phyloP scores from a whole-genome alignment of 371 early-diverging fungal genomes.

The Blakeslea trispora region DNA sequence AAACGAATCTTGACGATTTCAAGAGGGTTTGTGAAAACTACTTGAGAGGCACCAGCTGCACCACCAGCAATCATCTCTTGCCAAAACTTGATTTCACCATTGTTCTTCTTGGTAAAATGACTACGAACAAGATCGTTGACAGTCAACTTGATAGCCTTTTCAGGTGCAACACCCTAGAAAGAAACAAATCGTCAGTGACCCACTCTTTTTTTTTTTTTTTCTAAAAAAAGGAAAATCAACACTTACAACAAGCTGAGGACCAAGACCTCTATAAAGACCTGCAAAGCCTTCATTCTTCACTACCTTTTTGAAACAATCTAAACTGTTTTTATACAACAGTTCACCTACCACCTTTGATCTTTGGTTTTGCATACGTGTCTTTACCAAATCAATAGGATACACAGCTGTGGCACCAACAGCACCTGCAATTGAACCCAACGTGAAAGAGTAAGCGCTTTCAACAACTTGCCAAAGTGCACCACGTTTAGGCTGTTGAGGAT shows the following conservation, averaged over 20 bases:
- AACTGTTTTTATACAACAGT: conserved; percentile 89
- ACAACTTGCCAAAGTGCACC: conserved; percentile 42
- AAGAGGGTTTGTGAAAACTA: conserved; percentile 93
- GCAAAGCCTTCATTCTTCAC: conserved; percentile 88
- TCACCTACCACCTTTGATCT: conserved; percentile 91
- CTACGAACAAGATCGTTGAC: conserved; percentile 92
- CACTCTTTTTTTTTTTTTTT: conserved; percentile 1
- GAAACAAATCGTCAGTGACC: conserved; percentile 20
- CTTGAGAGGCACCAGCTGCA: conserved; percentile 92
- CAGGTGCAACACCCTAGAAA: conserved; percentile 88
- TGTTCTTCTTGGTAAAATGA: conserved; percentile 65
- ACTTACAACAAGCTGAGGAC: conserved; percentile 93
- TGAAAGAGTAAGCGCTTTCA: conserved; percentile 69
- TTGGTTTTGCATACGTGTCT: conserved; percentile 98
- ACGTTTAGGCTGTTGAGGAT: conserved; percentile 21
- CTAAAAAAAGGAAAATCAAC: not conserved
- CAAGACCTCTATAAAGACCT: conserved; percentile 94
- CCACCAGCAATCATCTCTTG: conserved; percentile 89
- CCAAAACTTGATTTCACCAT: conserved; percentile 75
- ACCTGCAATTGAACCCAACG: conserved; percentile 91
- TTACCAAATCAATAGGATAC: conserved; percentile 97
- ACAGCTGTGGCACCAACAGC: conserved; percentile 95
- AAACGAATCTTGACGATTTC: conserved; percentile 98
- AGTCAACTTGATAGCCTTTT: conserved; percentile 98
- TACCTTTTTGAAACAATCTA: conserved; percentile 95